A percentile compares a stretch with the other conserved stretches of the same genome.
These are phyloP conservation scores for Anthoceros angustus DNA, from an alignment of 225 moss, liverwort and hornwort genomes.

Conservation along the genomic window DNA sequence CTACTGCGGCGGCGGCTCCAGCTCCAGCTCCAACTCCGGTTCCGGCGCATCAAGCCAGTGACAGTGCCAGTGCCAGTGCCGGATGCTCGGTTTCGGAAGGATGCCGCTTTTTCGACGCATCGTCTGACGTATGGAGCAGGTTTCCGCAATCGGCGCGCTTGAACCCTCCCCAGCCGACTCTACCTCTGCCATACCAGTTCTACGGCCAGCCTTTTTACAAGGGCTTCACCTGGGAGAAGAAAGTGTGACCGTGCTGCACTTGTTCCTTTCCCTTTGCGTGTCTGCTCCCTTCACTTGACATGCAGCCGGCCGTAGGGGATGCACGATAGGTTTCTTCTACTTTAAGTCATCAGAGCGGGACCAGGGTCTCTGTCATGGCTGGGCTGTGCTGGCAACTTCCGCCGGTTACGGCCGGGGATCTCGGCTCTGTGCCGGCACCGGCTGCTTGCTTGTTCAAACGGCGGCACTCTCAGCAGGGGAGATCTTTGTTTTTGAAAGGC, in stretches of 20 bases:
- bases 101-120: slow-evolving; percentile 18
- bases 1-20: too few relatives aligned
- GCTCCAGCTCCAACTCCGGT: too few relatives aligned
- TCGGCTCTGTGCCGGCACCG: not conserved
- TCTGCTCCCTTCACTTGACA: too few relatives aligned
- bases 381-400: not conserved
- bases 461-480: not conserved
- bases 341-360: too few relatives aligned
- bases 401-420: not conserved
- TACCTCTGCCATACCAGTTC: slow-evolving; percentile 27
- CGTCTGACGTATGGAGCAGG: slow-evolving; percentile 14
- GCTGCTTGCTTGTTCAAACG: not conserved
- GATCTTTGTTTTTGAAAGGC: not conserved
- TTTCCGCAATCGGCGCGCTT: slow-evolving; percentile 22
- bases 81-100: slow-evolving; percentile 7
- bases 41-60: not conserved
- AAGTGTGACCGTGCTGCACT: slow-evolving; percentile 13
- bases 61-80: not conserved
- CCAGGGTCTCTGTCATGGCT: not conserved
- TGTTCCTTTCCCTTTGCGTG: not conserved
- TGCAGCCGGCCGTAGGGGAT: too few relatives aligned
- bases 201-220: slow-evolving; percentile 42
- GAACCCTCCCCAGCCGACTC: slow-evolving; percentile 22
- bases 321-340: too few relatives aligned
- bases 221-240: slow-evolving; percentile 37